Evolutionary conservation across 768 basidiomycete species (phyloP).

Genomic region (Phaffia tasmanica): DNA sequence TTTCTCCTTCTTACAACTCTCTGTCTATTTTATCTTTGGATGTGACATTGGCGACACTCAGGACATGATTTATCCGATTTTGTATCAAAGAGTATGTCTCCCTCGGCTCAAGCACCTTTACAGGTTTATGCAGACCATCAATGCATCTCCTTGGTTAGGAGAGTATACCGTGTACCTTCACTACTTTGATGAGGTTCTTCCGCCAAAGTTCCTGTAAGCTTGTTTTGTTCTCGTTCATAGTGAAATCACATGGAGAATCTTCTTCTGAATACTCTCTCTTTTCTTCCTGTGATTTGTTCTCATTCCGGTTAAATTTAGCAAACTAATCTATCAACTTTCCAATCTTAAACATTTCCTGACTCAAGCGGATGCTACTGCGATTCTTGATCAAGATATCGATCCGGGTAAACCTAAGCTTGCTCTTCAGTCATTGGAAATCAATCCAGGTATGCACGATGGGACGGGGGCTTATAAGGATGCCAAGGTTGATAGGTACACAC

Average conservation of each 20-base stretch:
- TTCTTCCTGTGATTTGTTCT: too few relatives aligned
- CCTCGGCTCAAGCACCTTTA: slow-evolving; percentile 4
- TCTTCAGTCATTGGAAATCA: slow-evolving; percentile 12
- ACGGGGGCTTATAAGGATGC: slow-evolving; percentile 10
- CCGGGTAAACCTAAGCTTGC: not conserved
- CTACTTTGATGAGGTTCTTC: slow-evolving; percentile 10
- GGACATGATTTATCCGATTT: slow-evolving; percentile 16
- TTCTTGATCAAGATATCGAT: slow-evolving; percentile 12
- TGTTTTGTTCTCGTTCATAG: too few relatives aligned
- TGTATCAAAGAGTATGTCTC: slow-evolving; percentile 11
- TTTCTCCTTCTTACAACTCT: not conserved
- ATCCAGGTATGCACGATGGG: slow-evolving; percentile 15
- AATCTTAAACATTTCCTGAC: slow-evolving; percentile 15
- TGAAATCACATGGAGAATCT: too few relatives aligned
- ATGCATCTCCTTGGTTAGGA: not conserved
- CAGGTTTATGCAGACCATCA: slow-evolving; percentile 3
- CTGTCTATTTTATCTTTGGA: too few relatives aligned
- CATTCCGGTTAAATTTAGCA: too few relatives aligned
- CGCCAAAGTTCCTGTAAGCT: not conserved
- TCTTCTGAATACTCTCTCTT: too few relatives aligned
- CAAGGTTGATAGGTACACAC: not conserved
- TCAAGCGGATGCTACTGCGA: slow-evolving; percentile 15
- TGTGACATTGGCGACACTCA: not conserved
- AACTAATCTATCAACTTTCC: slow-evolving; percentile 9
- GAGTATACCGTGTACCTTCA: slow-evolving; percentile 2